Base-by-base conservation (phyloP, 768 basidiomycete species). In the Strobilomyces dryophilus region DNA sequence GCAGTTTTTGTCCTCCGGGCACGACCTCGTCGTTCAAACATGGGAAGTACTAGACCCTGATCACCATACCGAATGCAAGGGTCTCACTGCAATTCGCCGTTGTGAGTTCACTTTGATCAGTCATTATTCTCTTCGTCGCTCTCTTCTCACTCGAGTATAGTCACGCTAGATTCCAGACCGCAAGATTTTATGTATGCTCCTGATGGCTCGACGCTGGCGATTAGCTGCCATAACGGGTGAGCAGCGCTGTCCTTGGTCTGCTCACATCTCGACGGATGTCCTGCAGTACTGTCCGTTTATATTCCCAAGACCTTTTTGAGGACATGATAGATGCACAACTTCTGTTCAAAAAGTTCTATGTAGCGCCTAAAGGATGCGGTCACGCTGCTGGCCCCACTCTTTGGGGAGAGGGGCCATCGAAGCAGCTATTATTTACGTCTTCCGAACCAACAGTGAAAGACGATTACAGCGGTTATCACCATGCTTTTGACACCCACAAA, bases 341-440 rank as follows among this genome's bases (percentile, higher is more conserved):
- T 5, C 52, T 64, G 21, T 58, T 35, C 42, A 57, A 54, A 11
- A 46, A 39, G 36, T 51, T 71, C 8, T 5, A 17, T 8, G 58
- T 51, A 15, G 54, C 66, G 29, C 60, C 62, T 21, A 48, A 45
- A 35, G 45, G 49, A 15, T 60, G 58, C 3, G 46, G 32, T 14
- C 72, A 72, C 12, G 66, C 67, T 21, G 63, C 76, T 27, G 84
- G 83, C 4, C 66, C 76, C 7, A 74, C 81, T 21, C 63, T 66
- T 9, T 87, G 85, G 85, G 84, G 84, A 2, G 41, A 32, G 18
- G 75, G 66, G 1, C 45, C 61, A 0, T 76, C 79, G 0, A 55
- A 70, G 0, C 57, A 71, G 14, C 53, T 71, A 11, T 55, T 86
- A 14, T 83, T 83, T 62, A 79, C 80, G 1, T 85, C 82, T 1